Percentiles rank a stretch among this genome's conserved stretches.
Evolutionary conservation across 2,329 filamentous ascomycete species (phyloP).

Genomic region (Parastagonospora nodorum): DNA sequence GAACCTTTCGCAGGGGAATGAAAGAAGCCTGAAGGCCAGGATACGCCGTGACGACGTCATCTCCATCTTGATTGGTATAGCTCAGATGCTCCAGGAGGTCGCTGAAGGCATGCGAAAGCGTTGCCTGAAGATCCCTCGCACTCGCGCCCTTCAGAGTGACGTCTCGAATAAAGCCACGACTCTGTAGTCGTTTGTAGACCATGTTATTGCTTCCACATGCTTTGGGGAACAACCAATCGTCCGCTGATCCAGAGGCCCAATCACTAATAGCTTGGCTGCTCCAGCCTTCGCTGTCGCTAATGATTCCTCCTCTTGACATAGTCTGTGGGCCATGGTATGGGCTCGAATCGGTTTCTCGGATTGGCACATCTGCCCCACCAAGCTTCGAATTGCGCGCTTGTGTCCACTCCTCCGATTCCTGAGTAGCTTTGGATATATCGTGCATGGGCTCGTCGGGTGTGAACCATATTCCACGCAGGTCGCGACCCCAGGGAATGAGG

Average conservation of each 20-base stretch:
- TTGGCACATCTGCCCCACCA: slow-evolving; percentile 6
- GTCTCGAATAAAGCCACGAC: slow-evolving; percentile 71
- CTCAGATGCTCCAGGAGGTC: slow-evolving; percentile 50
- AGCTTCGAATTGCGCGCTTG: slow-evolving; percentile 36
- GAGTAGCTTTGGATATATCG: slow-evolving; percentile 40
- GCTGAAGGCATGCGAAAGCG: slow-evolving; percentile 67
- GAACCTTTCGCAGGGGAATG: slow-evolving; percentile 77
- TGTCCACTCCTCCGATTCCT: slow-evolving; percentile 55
- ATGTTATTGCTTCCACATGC: slow-evolving; percentile 68
- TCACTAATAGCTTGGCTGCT: slow-evolving; percentile 54
- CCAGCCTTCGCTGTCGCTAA: slow-evolving; percentile 50
- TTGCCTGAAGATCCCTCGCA: slow-evolving; percentile 69
- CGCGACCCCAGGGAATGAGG: slow-evolving; percentile 69
- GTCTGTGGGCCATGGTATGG: slow-evolving; percentile 18
- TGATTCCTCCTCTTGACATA: slow-evolving; percentile 17
- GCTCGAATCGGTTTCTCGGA: slow-evolving; percentile 31
- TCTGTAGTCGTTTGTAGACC: slow-evolving; percentile 73
- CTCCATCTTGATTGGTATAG: slow-evolving; percentile 33
- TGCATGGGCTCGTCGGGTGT: slow-evolving; percentile 49
- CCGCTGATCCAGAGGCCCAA: slow-evolving; percentile 52
- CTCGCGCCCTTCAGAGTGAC: slow-evolving; percentile 67
- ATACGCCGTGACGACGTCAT: slow-evolving; percentile 28
- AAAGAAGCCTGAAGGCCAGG: slow-evolving; percentile 70
- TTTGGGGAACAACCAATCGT: slow-evolving; percentile 69
- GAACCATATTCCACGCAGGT: slow-evolving; percentile 61